Evolutionary conservation across 331 rosid species (phyloP), one percentile per base, ranked within the genome.

Genomic region (Pyracantha coccinea): DNA sequence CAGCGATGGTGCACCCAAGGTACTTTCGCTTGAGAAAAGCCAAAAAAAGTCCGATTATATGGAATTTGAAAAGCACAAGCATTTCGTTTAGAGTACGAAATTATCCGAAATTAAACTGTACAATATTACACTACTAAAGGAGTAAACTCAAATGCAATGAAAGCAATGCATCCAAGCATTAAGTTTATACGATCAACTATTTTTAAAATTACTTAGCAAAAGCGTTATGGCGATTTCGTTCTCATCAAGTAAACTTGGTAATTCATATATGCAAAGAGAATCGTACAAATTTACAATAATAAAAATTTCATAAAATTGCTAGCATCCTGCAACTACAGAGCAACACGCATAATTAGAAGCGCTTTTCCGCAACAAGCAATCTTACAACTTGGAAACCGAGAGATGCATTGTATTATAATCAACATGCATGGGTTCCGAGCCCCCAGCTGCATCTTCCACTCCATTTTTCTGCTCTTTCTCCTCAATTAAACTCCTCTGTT

Each of bases 381-480:
- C 79, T 75, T 80, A 79, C 86, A 79, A 47, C 72, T 31, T 3
- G 27, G 23, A 55, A 71, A 32, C 11, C 4, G 16, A 58, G 25
- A 38, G 25, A 31, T 20, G 61, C 72, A 78, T 52, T 59, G 41
- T 38, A 54, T 63, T 47, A 81, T 86, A 91, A 73, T 93, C 97
- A 76, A 93, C 82, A 71, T 88, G 80, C 97, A 93, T 93, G 63
- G 92, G 86, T 78, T 89, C 98, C 1, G 83, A 65, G 24, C 83
- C 87, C 64, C 88, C 96, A 79, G 68, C 87, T 5, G 83, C 81
- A 58, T 89, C 91, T 66, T 93, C 98, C 83, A 85, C 75, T 54
- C 87, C 97, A 71, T 79, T 87, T 86, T 87, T 93, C 52, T 84
- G 87, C 82, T 93, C 98, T 78, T 93, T 89, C 86, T 93, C 98